These are phyloP conservation scores for Blepharisma undulans DNA, from an alignment of 169 alveolate genomes.

Conservation along the genomic window DNA sequence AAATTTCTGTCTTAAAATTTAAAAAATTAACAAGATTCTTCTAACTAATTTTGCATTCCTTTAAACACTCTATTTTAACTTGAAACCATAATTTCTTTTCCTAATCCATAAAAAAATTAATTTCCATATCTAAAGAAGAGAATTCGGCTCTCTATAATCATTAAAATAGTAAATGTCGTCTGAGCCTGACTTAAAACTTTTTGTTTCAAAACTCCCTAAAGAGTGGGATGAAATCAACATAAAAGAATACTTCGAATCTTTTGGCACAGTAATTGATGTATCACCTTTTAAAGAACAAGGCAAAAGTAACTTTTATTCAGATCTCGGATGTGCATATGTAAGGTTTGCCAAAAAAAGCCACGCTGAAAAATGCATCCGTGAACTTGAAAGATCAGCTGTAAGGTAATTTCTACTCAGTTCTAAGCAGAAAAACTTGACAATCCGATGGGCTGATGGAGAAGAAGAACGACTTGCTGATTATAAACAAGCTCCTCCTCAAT, in stretches of 20 bases:
- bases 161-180: background rate
- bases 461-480: conserved; percentile 48
- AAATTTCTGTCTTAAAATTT: background rate
- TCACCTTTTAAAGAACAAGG: background rate
- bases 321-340: conserved; percentile 29
- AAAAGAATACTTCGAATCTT: conserved; percentile 13
- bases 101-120: background rate
- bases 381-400: conserved; percentile 8
- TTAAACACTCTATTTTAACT: background rate
- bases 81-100: background rate
- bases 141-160: background rate
- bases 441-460: conserved; percentile 65
- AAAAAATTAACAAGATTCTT: background rate
- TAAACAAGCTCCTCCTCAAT: conserved; percentile 36
- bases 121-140: background rate
- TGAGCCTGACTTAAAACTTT: conserved; percentile 21
- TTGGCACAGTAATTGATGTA: background rate
- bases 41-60: background rate
- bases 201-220: conserved; percentile 7
- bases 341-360: background rate
- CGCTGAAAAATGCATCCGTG: background rate
- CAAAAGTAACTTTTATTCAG: conserved; percentile 26
- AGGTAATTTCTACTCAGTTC: background rate
- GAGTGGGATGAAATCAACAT: conserved; percentile 10
- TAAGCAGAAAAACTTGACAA: conserved; percentile 34